Evolutionary conservation across 2,329 filamentous ascomycete species (phyloP), one percentile per base, ranked within the genome.

Genomic region (Pseudocercospora eumusae): DNA sequence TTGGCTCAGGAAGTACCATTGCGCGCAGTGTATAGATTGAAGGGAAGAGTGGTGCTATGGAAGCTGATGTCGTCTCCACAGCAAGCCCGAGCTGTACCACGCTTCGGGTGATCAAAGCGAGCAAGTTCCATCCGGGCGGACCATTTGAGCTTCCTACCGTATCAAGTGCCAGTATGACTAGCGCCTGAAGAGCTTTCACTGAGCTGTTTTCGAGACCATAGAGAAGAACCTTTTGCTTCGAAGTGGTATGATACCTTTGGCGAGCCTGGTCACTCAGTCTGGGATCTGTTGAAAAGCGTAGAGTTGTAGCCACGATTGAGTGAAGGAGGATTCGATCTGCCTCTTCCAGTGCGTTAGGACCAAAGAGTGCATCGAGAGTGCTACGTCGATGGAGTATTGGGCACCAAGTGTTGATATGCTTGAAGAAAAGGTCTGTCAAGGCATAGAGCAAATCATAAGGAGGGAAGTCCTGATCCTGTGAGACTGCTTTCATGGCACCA

Each of bases 121-220:
- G 86, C 61, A 96, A 83, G 72, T 96, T 96, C 92, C 92, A 96
- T 2, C 91, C 92, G 0, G 92, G 92, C 1, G 92, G 92, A 0
- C 93, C 93, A 73, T 96, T 96, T 40, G 92, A 92, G 69, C 86
- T 90, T 8, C 93, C 93, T 31, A 92, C 88, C 23, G 96, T 83
- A 72, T 96, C 92, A 10, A 96, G 78, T 0, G 92, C 91, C 4
- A 96, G 80, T 55, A 96, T 95, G 1, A 96, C 91, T 6, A 96
- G 80, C 4, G 93, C 92, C 73, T 96, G 92, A 4, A 96, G 80
- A 1, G 91, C 87, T 74, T 92, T 93, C 62, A 96, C 91, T 0
- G 92, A 95, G 11, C 91, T 93, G 69, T 95, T 92, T 70, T 96
- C 92, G 69, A 96, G 84, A 4, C 92, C 92, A 70, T 96, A 96